Evolutionary conservation across 2,329 filamentous ascomycete species (phyloP).

Genomic region (Talaromyces sp.): DNA sequence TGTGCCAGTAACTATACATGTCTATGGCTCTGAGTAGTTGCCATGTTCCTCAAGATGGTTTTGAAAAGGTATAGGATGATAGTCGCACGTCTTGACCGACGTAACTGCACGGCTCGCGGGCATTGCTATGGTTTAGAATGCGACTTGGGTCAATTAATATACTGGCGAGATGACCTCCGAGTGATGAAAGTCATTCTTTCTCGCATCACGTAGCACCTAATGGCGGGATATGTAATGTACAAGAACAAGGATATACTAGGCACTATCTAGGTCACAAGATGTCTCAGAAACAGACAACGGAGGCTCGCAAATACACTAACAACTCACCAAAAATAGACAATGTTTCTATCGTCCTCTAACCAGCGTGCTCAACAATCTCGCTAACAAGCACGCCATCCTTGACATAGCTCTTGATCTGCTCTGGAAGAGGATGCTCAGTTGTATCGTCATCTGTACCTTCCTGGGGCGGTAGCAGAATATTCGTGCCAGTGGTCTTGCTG

Average conservation of each 20-base stretch:
- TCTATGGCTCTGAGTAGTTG: neutral
- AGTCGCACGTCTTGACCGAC: neutral
- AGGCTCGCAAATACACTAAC: neutral
- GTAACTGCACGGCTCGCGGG: too few relatives aligned
- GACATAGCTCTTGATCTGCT: slow-evolving; percentile 80
- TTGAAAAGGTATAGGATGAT: neutral
- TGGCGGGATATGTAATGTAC: slow-evolving; percentile 8
- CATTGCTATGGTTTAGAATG: too few relatives aligned
- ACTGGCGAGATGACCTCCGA: neutral
- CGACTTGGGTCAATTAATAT: too few relatives aligned
- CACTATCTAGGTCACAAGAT: slow-evolving; percentile 5
- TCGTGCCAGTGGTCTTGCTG: slow-evolving; percentile 82
- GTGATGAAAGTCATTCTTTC: slow-evolving; percentile 32
- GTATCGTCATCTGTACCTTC: slow-evolving; percentile 71
- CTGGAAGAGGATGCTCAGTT: slow-evolving; percentile 79
- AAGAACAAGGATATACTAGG: slow-evolving; percentile 14
- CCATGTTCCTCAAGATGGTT: neutral
- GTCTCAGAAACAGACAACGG: neutral
- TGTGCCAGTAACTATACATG: neutral
- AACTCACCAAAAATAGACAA: neutral
- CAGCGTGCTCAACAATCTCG: slow-evolving; percentile 93
- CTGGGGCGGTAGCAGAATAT: slow-evolving; percentile 73
- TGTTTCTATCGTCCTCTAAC: slow-evolving; percentile 48
- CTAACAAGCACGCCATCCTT: slow-evolving; percentile 75
- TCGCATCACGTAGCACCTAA: slow-evolving; percentile 26